Evolutionary conservation across 139 green algal genomes (phyloP).

Genomic region (Ettlia oleoabundans): DNA sequence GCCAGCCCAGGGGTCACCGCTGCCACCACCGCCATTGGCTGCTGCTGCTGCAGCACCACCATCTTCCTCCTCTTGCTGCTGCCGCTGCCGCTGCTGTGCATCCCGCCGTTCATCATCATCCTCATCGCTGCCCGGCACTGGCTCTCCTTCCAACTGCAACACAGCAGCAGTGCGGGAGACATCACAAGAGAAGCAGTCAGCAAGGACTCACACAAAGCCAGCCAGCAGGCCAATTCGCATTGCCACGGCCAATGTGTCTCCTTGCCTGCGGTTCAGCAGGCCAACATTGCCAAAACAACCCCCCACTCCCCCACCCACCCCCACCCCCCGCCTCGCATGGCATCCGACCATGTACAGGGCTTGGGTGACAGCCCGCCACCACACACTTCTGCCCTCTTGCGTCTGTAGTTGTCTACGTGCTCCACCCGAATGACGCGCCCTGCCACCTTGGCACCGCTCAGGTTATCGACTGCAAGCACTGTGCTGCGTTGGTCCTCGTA

Average conservation of each 20-base stretch:
- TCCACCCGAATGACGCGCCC: slow-evolving; percentile 90
- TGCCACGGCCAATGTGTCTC: no score
- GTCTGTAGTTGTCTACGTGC: slow-evolving; percentile 97
- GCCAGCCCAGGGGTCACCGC: slow-evolving; percentile 51
- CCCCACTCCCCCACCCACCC: no score
- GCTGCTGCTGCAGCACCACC: background rate
- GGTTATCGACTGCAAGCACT: slow-evolving; percentile 96
- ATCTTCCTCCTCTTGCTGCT: background rate
- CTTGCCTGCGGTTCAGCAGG: no score
- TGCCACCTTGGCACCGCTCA: slow-evolving; percentile 87
- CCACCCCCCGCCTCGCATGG: no score
- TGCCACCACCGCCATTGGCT: slow-evolving; percentile 10
- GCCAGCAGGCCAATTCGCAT: no score
- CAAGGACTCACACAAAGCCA: background rate
- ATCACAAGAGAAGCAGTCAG: background rate
- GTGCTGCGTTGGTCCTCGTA: slow-evolving; percentile 99
- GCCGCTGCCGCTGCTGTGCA: background rate
- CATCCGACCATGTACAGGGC: no score
- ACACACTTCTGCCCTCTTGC: slow-evolving; percentile 77
- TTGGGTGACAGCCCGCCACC: no score
- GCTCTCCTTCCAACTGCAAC: slow-evolving; percentile 56
- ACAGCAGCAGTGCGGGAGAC: background rate
- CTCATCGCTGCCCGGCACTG: slow-evolving; percentile 27
- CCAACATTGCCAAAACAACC: no score
- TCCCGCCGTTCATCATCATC: slow-evolving; percentile 17